Base-by-base conservation (phyloP, 2,329 filamentous ascomycete genomes). In the Hymenoscyphus occultus region DNA sequence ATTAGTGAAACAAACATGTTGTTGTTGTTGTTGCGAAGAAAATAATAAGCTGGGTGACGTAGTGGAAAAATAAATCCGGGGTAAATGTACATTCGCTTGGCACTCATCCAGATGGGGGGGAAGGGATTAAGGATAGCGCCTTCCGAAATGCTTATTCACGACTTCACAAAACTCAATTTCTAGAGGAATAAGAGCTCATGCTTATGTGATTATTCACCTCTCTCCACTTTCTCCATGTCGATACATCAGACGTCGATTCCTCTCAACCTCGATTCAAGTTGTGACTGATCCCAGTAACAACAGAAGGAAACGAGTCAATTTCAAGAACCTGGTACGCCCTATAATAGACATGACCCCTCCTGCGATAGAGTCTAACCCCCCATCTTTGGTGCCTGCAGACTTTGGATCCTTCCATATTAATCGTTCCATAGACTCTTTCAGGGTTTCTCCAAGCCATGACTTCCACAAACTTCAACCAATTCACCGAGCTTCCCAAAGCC, bases 401-500 rank as follows among this genome's bases (percentile, higher is more conserved):
- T 35, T 10, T 35, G 35, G 35, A 35, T 4, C 35, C 9, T 35
- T 35, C 35, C 35, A 7, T 35, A 10, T 35, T 10, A 35, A 35
- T 7, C 6, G 35, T 6, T 35, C 35, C 35, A 10, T 35, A 35
- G 35, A 28, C 7, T 51, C 45, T 10, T 51, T 16, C 39, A 51
- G 16, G 22, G 4, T 1, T 1, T n/a, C 22, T 28, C 51, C 59
- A 35, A 22, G 39, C 42, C 59, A 68, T 70, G 64, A 2, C 68
- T 54, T 57, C 65, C 63, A 56, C 64, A 5, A 66, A 67, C 2
- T 65, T 65, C 58, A 65, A 72, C 60, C 71, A 72, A 39, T 57
- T 70, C 6, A 64, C 65, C 5, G 59, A 61, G 12, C 73, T 72
- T n/a, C 72, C 71, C 68, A 86, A 86, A 69, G 89, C 84, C 7